Evolutionary conservation across 257 asterid genomes (phyloP).

Genomic region (Primulina tabacum): DNA sequence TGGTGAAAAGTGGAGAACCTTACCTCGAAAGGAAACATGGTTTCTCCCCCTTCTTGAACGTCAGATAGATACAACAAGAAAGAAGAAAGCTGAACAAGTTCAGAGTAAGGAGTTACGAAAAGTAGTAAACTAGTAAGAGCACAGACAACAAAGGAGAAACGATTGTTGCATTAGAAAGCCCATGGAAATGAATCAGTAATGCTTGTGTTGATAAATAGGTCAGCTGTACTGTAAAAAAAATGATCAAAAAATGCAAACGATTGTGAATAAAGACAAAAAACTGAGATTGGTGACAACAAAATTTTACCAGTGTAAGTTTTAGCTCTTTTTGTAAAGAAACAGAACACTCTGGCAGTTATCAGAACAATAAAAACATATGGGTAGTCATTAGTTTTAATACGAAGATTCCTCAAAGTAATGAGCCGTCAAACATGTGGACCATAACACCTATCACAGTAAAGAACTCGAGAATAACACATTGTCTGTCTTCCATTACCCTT

Average conservation of each 20-base stretch:
- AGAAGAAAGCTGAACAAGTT: slow-evolving; percentile 60
- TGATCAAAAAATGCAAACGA: neutral
- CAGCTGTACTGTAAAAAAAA: neutral
- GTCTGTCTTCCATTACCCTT: slow-evolving; percentile 47
- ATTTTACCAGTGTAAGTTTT: neutral
- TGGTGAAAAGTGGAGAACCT: neutral
- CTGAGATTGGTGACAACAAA: neutral
- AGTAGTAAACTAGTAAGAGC: neutral
- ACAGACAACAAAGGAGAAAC: neutral
- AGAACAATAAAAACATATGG: no score
- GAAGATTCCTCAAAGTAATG: neutral
- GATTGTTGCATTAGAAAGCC: neutral
- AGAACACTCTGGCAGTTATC: neutral
- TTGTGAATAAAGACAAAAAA: no score
- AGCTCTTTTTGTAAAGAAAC: no score
- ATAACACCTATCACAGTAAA: neutral
- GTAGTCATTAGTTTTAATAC: neutral
- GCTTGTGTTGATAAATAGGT: neutral
- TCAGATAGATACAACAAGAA: slow-evolving; percentile 79
- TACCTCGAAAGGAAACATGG: slow-evolving; percentile 95
- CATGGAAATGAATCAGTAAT: neutral
- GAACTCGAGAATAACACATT: neutral
- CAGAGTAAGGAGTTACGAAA: neutral
- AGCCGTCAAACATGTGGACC: neutral
- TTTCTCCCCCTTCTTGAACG: slow-evolving; percentile 95